Percentiles rank a stretch among this genome's conserved stretches.
These are phyloP conservation scores for Penicillium flavigenum DNA, from an alignment of 495 filamentous ascomycete species.

Conservation along the genomic window DNA sequence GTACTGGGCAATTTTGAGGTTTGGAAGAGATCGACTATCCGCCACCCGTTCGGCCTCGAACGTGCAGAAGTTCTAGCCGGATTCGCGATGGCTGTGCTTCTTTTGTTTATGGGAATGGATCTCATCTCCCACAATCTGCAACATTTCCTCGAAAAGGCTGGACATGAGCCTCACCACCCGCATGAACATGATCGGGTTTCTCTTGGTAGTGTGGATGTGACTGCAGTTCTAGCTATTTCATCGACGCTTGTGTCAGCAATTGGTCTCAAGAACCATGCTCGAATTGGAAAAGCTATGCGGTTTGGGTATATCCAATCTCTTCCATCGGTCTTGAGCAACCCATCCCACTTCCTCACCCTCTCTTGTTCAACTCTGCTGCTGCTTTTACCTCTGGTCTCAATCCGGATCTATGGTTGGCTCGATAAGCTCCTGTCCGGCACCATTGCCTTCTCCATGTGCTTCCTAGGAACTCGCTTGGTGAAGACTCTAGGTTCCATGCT, in stretches of 20 bases:
- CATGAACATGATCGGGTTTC: slow-evolving; percentile 68
- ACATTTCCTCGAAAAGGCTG: slow-evolving; percentile 71
- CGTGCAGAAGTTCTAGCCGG: slow-evolving; percentile 91
- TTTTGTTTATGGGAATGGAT: slow-evolving; percentile 95
- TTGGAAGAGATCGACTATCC: slow-evolving; percentile 89
- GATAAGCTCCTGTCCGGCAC: slow-evolving; percentile 77
- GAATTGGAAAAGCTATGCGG: slow-evolving; percentile 82
- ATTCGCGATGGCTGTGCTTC: slow-evolving; percentile 93
- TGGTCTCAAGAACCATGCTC: slow-evolving; percentile 83
- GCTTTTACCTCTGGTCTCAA: slow-evolving; percentile 75
- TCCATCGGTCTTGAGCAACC: slow-evolving; percentile 81
- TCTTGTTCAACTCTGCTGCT: slow-evolving; percentile 79
- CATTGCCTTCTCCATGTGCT: slow-evolving; percentile 83
- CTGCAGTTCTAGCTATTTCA: slow-evolving; percentile 80
- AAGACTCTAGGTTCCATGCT: slow-evolving; percentile 87
- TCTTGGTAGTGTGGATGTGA: slow-evolving; percentile 73
- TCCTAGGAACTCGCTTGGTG: slow-evolving; percentile 77
- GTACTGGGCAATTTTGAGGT: slow-evolving; percentile 95
- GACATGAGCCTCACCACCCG: slow-evolving; percentile 67
- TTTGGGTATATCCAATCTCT: slow-evolving; percentile 81
- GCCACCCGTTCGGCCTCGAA: slow-evolving; percentile 91
- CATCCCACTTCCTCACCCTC: slow-evolving; percentile 89
- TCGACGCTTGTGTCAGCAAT: slow-evolving; percentile 87
- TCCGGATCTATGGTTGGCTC: slow-evolving; percentile 72
- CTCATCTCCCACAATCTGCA: slow-evolving; percentile 89